A percentile compares a stretch with the other conserved stretches of the same genome.
phyloP scores from a whole-genome alignment of 805 yeast genomes.

The Citeromyces matritensis region DNA sequence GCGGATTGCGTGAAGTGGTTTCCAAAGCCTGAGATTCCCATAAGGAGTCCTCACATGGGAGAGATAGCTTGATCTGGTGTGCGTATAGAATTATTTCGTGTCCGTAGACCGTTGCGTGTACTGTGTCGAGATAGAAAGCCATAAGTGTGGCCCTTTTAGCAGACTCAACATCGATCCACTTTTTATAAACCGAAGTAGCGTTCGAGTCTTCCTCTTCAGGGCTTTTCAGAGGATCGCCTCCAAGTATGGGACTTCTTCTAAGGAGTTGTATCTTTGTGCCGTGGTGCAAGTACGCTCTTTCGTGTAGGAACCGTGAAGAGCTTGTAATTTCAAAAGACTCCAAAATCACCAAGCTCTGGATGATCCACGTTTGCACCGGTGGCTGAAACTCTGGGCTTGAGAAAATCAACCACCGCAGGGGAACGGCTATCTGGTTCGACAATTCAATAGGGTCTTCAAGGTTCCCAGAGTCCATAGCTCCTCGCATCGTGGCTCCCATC shows the following conservation, averaged over 20 bases:
- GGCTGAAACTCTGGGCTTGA: constrained; percentile 26
- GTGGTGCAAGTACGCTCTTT: constrained; percentile 33
- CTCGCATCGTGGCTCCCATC: constrained; percentile 26
- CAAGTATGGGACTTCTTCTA: constrained; percentile 28
- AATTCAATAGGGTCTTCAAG: constrained; percentile 8
- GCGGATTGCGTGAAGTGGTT: too few species aligned
- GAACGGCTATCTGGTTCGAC: constrained; percentile 20
- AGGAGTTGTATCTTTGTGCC: constrained; percentile 35
- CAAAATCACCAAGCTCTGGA: constrained; percentile 28
- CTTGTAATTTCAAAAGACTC: constrained; percentile 33
- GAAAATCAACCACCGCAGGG: constrained; percentile 27
- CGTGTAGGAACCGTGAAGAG: constrained; percentile 26
- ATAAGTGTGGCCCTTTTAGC: constrained; percentile 60
- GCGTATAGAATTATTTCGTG: constrained; percentile 37
- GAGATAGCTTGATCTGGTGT: constrained; percentile 36
- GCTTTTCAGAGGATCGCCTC: constrained; percentile 22
- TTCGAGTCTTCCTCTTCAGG: constrained; percentile 12
- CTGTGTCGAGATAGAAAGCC: constrained; percentile 62
- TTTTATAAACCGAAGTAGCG: constrained; percentile 20
- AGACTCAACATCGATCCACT: constrained; percentile 66
- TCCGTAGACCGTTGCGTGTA: constrained; percentile 61
- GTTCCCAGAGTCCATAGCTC: constrained; percentile 3
- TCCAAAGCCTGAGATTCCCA: too few species aligned
- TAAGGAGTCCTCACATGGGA: constrained; percentile 24
- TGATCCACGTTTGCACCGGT: constrained; percentile 32